phyloP scores from a whole-genome alignment of 148 eudicot species.

The Camellia sinensis region DNA sequence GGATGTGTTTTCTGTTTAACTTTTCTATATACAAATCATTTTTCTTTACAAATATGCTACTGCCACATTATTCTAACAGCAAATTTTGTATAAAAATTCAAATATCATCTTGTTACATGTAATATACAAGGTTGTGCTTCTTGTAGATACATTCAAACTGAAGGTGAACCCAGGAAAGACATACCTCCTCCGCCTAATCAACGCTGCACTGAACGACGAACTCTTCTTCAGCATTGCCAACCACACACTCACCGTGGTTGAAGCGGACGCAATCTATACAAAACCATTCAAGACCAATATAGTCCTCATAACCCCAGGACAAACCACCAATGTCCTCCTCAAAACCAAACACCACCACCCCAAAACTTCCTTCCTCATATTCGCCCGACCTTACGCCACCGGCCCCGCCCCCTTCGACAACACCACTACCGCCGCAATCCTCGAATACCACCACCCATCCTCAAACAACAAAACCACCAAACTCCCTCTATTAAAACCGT shows the following conservation, averaged over 20 bases:
- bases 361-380: conserved; percentile 21
- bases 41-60: too few species aligned
- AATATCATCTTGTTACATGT: neutral
- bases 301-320: conserved; percentile 28
- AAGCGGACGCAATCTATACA: conserved; percentile 22
- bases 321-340: conserved; percentile 34
- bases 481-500: conserved; percentile 11
- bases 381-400: conserved; percentile 26
- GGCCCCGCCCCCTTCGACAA: conserved; percentile 26
- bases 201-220: conserved; percentile 29
- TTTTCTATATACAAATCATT: too few species aligned
- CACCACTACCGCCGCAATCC: conserved; percentile 20
- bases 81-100: too few species aligned
- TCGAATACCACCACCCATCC: conserved; percentile 19
- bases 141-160: conserved; percentile 30
- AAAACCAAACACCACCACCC: conserved; percentile 19
- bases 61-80: too few species aligned
- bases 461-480: neutral
- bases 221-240: conserved; percentile 32
- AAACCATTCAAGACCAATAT: conserved; percentile 26
- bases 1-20: too few species aligned
- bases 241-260: conserved; percentile 25
- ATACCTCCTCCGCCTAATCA: conserved; percentile 28
- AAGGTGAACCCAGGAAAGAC: conserved; percentile 34
- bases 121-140: neutral